Percentiles rank a stretch among this genome's conserved stretches.
Conservation (phyloP, 176 grass and related monocot genomes). For the Bonia amplexicaulis region DNA sequence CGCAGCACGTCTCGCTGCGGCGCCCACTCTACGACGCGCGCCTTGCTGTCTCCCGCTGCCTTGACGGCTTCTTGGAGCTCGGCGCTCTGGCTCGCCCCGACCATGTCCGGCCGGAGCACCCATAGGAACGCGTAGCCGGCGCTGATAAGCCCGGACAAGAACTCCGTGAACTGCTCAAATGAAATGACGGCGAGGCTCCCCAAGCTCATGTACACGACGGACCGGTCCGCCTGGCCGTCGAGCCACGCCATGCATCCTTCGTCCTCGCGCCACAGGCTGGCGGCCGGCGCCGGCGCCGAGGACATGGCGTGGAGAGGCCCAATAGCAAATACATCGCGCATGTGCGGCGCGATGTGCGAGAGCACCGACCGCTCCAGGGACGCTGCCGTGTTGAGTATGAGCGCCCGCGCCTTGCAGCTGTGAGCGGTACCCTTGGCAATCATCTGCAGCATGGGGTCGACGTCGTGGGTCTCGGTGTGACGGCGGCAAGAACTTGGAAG, state of each 20-base stretch:
- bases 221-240: background rate
- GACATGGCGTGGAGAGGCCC: background rate
- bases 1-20: conserved; percentile 58
- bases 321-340: background rate
- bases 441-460: background rate
- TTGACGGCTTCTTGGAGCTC: background rate
- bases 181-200: background rate
- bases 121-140: background rate
- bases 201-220: background rate
- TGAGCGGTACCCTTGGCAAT: background rate
- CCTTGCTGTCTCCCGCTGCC: background rate
- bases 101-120: background rate
- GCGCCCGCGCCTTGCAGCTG: background rate
- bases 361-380: background rate
- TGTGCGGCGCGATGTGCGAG: background rate
- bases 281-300: too few relatives aligned
- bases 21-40: conserved; percentile 41
- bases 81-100: background rate
- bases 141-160: background rate
- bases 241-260: background rate
- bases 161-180: background rate
- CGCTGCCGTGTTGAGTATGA: background rate
- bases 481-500: background rate
- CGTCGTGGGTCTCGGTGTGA: background rate
- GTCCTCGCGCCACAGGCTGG: background rate